Percentiles rank a stretch among this genome's conserved stretches.
phyloP scores from a whole-genome alignment of 2,329 filamentous ascomycete genomes.

The Biscogniauxia mediterranea region DNA sequence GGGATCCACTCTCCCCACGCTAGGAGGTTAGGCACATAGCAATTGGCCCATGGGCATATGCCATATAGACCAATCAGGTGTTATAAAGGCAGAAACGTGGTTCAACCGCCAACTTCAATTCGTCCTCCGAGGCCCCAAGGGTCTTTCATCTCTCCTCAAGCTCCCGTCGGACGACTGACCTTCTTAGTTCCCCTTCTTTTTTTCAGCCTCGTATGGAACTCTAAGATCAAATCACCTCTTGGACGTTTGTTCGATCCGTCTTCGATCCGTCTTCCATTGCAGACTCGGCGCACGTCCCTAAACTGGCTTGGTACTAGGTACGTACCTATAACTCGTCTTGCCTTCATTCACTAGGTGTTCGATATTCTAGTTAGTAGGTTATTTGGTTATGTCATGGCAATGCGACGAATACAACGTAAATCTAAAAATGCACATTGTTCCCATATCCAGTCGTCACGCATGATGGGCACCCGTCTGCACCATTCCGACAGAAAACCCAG shows the following conservation, averaged over 20 bases:
- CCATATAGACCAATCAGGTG: constrained; percentile 7
- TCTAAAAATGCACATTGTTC: not conserved
- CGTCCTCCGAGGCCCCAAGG: constrained; percentile 16
- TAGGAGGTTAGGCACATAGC: not conserved
- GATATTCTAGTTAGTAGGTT: too few species aligned
- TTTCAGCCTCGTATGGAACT: constrained; percentile 15
- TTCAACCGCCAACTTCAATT: constrained; percentile 23
- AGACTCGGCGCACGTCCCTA: constrained; percentile 1
- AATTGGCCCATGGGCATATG: not conserved
- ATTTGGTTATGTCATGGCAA: not conserved
- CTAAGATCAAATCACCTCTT: not conserved
- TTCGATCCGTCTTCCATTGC: constrained; percentile 17
- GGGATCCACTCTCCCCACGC: not conserved
- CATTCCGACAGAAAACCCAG: not conserved
- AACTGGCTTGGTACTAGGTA: not conserved
- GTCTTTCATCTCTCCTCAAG: constrained; percentile 4
- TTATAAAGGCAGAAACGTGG: constrained; percentile 23
- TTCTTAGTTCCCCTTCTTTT: not conserved
- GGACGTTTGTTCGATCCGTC: not conserved
- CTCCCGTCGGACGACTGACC: constrained; percentile 1
- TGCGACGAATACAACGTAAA: not conserved
- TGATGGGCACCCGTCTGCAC: not conserved
- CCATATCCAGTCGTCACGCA: not conserved
- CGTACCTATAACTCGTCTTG: not conserved
- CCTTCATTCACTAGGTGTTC: not conserved